Base-by-base conservation (phyloP, 176 grass and related monocot species). In the Eragrostis nindensis region DNA sequence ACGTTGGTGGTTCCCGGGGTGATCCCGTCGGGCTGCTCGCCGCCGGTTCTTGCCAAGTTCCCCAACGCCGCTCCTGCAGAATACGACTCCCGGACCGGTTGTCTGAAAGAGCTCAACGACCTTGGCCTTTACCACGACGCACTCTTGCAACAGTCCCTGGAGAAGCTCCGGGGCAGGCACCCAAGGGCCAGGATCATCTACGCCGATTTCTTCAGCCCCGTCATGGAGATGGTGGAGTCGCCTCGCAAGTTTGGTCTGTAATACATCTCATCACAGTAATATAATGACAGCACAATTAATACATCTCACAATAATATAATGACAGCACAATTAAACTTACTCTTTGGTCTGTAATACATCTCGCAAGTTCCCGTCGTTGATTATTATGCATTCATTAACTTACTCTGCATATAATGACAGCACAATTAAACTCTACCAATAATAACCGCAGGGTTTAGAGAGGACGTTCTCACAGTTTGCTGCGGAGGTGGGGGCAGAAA, bases 11-110 rank as follows among this genome's bases (percentile, higher is more conserved):
- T 94, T 24, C 86, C 92, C 0, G 89, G 86, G 17, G 73, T 71
- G 18, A 74, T 94, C 16, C 92, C 92, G 8, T 79, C 83, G 3
- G 92, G 92, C 2, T 94, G 92, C 62, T 21, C 73, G 9, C 83
- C 89, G 14, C 53, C 36, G 26, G 56, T 77, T 5, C 53, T 94
- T 1, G n/a, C n/a, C 17, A 9, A 24, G 18, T 88, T 84, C 71
- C 10, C 64, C 2, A 56, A 62, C 27, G 41, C 19, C 47, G 79
- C 6, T 2, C 41, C 29, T 7, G 49, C 39, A 10, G 63, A 77
- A 1, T 81, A 77, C 64, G 71, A 87, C 39, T 7, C 71, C 6
- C 4, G 29, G 0, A 85, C 85, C 1, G 82, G 89, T 0, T 91
- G 85, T 15, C 74, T 91, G 12, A 77, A 61, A 1, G 46, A 16